Evolutionary conservation across 331 rosid species (phyloP), one percentile per base, ranked within the genome.

Genomic region (Pyracantha coccinea): DNA sequence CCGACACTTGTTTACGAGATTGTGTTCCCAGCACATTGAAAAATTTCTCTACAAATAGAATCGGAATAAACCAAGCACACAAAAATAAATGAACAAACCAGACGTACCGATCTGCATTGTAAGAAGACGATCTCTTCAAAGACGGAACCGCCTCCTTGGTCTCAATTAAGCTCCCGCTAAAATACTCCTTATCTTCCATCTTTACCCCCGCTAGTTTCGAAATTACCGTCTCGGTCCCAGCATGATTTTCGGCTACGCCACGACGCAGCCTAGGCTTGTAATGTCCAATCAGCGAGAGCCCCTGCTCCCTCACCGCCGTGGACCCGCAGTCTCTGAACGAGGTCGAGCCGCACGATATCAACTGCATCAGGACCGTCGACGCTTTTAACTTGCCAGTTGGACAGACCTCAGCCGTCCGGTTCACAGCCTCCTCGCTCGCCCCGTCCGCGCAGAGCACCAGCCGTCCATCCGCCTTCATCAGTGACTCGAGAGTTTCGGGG

Each of bases 111-210:
- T 94, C 97, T 29, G 99, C 96, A 79, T 92, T 87, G 89, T 86
- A 92, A 58, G 99, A 94, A 52, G 96, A 90, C 0, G 97, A 94
- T 68, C 97, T 87, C 81, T 94, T 91, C 54, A 94, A 73, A 10
- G 84, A 27, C 52, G 94, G 90, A 81, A 28, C 4, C 71, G 81
- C 91, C 3, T 50, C 61, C 60, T 87, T 85, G 4, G 96, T 89
- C 79, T 92, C 97, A 41, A 94, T 88, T 74, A 94, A 77, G 83
- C 97, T 94, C 33, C 92, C 99, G 81, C 99, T 94, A 63, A 94
- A 94, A 78, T 92, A 90, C 78, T 92, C 99, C 66, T 87, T 92
- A 15, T 94, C 99, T 86, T 94, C 99, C 89, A 92, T 50, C 44
- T 85, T 87, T 1, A 86, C 76, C 86, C 97, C 83, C 5, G 71